Percentiles rank a stretch among this genome's conserved stretches.
These are phyloP conservation scores for Talaromyces stipitatus DNA, from an alignment of 495 filamentous ascomycete genomes.

Conservation along the genomic window DNA sequence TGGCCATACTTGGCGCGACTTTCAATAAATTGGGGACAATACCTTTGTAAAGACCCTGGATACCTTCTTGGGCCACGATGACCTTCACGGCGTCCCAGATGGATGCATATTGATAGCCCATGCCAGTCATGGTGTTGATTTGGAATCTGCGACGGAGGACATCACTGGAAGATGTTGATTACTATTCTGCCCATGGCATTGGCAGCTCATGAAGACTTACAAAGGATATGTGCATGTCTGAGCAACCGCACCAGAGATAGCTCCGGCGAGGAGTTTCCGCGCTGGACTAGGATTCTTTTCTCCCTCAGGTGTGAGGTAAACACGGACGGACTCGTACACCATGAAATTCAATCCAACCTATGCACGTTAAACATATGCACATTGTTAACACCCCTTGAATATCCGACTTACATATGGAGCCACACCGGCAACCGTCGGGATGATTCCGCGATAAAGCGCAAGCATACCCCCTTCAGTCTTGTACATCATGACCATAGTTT, in stretches of 20 bases:
- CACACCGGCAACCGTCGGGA: slow-evolving; percentile 90
- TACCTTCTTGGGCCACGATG: slow-evolving; percentile 73
- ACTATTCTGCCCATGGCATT: neutral
- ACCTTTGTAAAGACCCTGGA: slow-evolving; percentile 80
- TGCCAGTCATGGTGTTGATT: slow-evolving; percentile 98
- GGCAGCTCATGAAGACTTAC: slow-evolving; percentile 45
- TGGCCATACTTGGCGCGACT: slow-evolving; percentile 97
- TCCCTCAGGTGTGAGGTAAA: slow-evolving; percentile 79
- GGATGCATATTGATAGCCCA: slow-evolving; percentile 90
- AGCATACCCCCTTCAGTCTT: slow-evolving; percentile 77
- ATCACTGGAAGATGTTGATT: slow-evolving; percentile 48
- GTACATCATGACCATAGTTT: slow-evolving; percentile 76
- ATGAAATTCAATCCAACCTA: slow-evolving; percentile 97
- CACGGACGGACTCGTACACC: slow-evolving; percentile 84
- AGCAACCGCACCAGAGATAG: slow-evolving; percentile 88
- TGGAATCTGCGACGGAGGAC: slow-evolving; percentile 94
- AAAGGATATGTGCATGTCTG: slow-evolving; percentile 99
- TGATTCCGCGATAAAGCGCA: slow-evolving; percentile 84
- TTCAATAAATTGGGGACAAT: slow-evolving; percentile 92
- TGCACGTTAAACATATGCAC: neutral
- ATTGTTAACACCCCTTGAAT: neutral
- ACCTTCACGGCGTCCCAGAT: slow-evolving; percentile 76
- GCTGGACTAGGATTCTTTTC: slow-evolving; percentile 70
- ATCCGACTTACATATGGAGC: slow-evolving; percentile 73
- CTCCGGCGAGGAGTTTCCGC: slow-evolving; percentile 82